Evolutionary conservation across 2,329 filamentous ascomycete species (phyloP).

Genomic region (Parastagonospora nodorum): DNA sequence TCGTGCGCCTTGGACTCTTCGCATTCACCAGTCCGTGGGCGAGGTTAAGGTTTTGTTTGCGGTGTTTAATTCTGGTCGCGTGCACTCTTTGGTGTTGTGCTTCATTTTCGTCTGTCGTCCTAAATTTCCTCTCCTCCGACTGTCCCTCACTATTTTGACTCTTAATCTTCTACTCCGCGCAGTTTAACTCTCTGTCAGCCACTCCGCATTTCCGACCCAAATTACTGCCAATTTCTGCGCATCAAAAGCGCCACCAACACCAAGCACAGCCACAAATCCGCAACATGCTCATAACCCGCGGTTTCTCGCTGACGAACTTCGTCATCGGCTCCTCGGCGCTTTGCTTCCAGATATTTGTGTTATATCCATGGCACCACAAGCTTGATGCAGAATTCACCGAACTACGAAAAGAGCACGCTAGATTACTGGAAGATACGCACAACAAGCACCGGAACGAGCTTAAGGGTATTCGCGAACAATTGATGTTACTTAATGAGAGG

Average conservation of each 20-base stretch:
- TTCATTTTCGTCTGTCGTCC: too few relatives aligned
- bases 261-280: not conserved
- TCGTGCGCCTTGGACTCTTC: not conserved
- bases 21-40: slow-evolving; percentile 9
- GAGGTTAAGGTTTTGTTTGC: not conserved
- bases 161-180: too few relatives aligned
- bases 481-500: slow-evolving; percentile 20
- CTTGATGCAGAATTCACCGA: slow-evolving; percentile 66
- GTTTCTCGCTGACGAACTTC: slow-evolving; percentile 68
- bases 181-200: too few relatives aligned
- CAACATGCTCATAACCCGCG: slow-evolving; percentile 53
- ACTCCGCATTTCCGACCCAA: too few relatives aligned
- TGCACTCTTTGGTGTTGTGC: not conserved
- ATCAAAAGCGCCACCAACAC: too few relatives aligned
- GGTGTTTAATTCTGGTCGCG: not conserved
- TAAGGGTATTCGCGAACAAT: slow-evolving; percentile 25
- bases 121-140: too few relatives aligned
- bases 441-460: slow-evolving; percentile 25
- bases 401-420: slow-evolving; percentile 62
- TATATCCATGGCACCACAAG: slow-evolving; percentile 73
- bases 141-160: too few relatives aligned
- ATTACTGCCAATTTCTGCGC: too few relatives aligned
- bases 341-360: slow-evolving; percentile 69
- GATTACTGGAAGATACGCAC: slow-evolving; percentile 28
- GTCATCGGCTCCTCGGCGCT: slow-evolving; percentile 68